A percentile compares a stretch with the other conserved stretches of the same genome.
Conservation (phyloP, 257 asterid genomes). For the Asclepias syriaca region DNA sequence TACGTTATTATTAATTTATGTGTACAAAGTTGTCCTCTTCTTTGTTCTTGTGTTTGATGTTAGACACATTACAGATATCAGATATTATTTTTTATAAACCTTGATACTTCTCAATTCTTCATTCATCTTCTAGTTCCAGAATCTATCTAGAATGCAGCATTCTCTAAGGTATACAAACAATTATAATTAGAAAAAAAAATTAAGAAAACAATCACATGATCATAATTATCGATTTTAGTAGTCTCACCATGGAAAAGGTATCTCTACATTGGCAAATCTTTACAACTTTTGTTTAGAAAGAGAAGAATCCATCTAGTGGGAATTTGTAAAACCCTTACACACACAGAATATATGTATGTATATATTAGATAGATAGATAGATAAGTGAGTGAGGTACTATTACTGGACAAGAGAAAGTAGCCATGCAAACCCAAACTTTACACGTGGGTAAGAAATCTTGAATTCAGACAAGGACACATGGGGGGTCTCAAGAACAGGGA, state of each 20-base stretch:
- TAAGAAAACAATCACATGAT: no score
- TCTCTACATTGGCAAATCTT: no score
- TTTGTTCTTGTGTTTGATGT: neutral
- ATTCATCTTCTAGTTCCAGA: neutral
- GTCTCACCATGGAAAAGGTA: no score
- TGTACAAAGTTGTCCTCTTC: neutral
- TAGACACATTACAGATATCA: neutral
- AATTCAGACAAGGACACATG: neutral
- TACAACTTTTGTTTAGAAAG: no score
- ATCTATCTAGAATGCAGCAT: neutral
- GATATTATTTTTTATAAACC: neutral
- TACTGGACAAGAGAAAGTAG: neutral
- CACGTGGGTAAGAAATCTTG: constrained; percentile 8
- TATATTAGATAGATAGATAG: no score
- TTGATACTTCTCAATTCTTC: neutral
- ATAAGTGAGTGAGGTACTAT: neutral
- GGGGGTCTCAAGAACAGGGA: neutral
- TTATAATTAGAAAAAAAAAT: no score
- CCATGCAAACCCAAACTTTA: neutral
- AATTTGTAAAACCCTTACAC: no score
- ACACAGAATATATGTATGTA: no score
- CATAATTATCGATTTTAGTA: no score
- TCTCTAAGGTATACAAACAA: no score
- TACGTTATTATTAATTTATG: no score
- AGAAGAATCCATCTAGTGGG: no score